A percentile compares a stretch with the other conserved stretches of the same genome.
phyloP scores from a whole-genome alignment of 805 yeast genomes.

The Blastobotrys parvus region DNA sequence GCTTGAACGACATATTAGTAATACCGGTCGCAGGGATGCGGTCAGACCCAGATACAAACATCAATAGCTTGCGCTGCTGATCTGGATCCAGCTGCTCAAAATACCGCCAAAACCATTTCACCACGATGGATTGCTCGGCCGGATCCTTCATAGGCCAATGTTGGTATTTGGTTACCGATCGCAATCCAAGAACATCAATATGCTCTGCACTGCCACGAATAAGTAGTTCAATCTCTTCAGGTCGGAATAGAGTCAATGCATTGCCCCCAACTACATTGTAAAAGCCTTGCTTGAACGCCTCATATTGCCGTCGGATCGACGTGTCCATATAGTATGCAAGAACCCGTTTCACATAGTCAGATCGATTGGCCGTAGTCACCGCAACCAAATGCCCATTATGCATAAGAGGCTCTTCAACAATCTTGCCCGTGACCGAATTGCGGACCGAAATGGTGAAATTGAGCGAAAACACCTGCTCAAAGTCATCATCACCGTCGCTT shows the following conservation, averaged over 20 bases:
- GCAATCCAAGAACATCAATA: conserved; percentile 57
- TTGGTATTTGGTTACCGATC: conserved; percentile 63
- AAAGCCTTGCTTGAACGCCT: conserved; percentile 63
- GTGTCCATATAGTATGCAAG: conserved; percentile 51
- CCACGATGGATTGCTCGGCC: conserved; percentile 34
- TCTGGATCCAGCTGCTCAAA: conserved; percentile 37
- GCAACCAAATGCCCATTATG: conserved; percentile 45
- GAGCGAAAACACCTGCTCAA: conserved; percentile 43
- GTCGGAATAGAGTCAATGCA: conserved; percentile 69
- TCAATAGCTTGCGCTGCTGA: conserved; percentile 55
- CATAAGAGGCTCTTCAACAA: conserved; percentile 44
- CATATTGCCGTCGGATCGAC: conserved; percentile 44
- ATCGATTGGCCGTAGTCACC: conserved; percentile 55
- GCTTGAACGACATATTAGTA: conserved; percentile 61
- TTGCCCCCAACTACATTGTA: conserved; percentile 68
- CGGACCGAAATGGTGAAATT: conserved; percentile 52
- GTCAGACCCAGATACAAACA: conserved; percentile 85
- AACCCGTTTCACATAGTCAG: conserved; percentile 55
- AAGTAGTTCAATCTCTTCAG: conserved; percentile 72
- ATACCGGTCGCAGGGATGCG: conserved; percentile 90
- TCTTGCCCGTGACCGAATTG: conserved; percentile 40
- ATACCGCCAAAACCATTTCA: conserved; percentile 86
- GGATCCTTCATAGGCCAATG: conserved; percentile 44
- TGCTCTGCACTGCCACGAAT: conserved; percentile 70
- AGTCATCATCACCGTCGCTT: conserved; percentile 31